Evolutionary conservation across 1,284 basidiomycete species (phyloP), one percentile per base, ranked within the genome.

Genomic region (Microstroma glucosiphilum): DNA sequence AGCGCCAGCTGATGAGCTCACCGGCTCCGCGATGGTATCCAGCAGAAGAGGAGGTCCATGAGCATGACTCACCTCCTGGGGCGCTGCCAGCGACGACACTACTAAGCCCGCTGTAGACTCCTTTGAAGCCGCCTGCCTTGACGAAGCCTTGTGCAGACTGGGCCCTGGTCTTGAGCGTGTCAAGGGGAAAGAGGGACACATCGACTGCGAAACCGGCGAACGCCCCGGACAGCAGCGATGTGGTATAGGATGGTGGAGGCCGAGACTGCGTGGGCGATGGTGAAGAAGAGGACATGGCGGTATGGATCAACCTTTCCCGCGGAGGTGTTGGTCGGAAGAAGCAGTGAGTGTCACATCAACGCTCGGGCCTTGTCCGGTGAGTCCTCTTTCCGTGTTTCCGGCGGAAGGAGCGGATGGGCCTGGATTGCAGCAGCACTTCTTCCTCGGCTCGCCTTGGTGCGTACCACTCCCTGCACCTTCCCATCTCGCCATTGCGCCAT

Each of bases 1-100:
- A 49, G 48, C n/a, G n/a, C n/a, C n/a, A n/a, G n/a, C n/a, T n/a
- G n/a, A n/a, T n/a, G n/a, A n/a, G n/a, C n/a, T n/a, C n/a, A n/a
- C n/a, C n/a, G n/a, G n/a, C n/a, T n/a, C n/a, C n/a, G n/a, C n/a
- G n/a, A n/a, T n/a, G n/a, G n/a, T n/a, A n/a, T n/a, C n/a, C n/a
- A n/a, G n/a, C n/a, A n/a, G n/a, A n/a, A n/a, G n/a, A n/a, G n/a
- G n/a, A n/a, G n/a, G n/a, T n/a, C n/a, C n/a, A n/a, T 11, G 23
- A 6, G 9, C 30, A 4, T 9, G 30, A 37, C 30, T 37, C 30
- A 37, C 30, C 30, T 77, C 94, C 94, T 0, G 96, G 94, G 13
- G 94, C 92, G 76, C 92, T 92, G 19, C 94, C 96, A 9, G 96
- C 87, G 0, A 92, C 88, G 0, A 97, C 93, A 79, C 92, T 96